phyloP scores from a whole-genome alignment of 2,329 filamentous ascomycete genomes.

The Biscogniauxia sp. region DNA sequence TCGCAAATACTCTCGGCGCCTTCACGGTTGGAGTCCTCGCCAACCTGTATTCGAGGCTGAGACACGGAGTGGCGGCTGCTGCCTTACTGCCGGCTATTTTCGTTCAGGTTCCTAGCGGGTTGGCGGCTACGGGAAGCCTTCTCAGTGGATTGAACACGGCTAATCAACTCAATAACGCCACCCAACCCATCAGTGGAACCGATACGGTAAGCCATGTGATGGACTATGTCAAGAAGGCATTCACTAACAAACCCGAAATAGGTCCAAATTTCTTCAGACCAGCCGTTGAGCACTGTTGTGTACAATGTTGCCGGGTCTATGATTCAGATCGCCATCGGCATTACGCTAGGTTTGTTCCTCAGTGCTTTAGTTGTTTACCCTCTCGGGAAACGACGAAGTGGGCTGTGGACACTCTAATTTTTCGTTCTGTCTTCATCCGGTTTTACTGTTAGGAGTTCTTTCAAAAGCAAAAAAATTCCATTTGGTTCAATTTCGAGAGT shows the following conservation, averaged over 20 bases:
- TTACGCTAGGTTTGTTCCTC: conserved; percentile 49
- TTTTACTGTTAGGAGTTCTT: background rate
- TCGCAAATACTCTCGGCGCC: conserved; percentile 74
- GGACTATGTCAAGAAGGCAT: background rate
- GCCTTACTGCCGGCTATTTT: conserved; percentile 49
- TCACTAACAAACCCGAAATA: conserved; percentile 13
- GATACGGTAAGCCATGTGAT: conserved; percentile 20
- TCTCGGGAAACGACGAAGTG: conserved; percentile 48
- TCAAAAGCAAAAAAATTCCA: background rate
- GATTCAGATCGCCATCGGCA: conserved; percentile 53
- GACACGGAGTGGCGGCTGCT: conserved; percentile 50
- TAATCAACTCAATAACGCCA: conserved; percentile 42
- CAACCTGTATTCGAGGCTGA: conserved; percentile 68
- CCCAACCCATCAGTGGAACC: conserved; percentile 35
- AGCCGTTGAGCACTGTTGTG: conserved; percentile 38
- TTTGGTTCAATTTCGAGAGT: background rate
- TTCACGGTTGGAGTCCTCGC: conserved; percentile 74
- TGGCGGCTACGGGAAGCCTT: conserved; percentile 46
- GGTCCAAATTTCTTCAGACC: conserved; percentile 25
- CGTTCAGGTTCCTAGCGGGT: conserved; percentile 47
- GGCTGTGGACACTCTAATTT: conserved; percentile 46
- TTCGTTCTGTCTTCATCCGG: conserved; percentile 1
- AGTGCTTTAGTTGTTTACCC: conserved; percentile 49
- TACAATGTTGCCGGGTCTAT: conserved; percentile 48
- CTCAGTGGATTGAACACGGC: conserved; percentile 45